Evolutionary conservation across 1,139 yeast genomes (phyloP), one percentile per base, ranked within the genome.

Genomic region (Pichiaceae sp.): DNA sequence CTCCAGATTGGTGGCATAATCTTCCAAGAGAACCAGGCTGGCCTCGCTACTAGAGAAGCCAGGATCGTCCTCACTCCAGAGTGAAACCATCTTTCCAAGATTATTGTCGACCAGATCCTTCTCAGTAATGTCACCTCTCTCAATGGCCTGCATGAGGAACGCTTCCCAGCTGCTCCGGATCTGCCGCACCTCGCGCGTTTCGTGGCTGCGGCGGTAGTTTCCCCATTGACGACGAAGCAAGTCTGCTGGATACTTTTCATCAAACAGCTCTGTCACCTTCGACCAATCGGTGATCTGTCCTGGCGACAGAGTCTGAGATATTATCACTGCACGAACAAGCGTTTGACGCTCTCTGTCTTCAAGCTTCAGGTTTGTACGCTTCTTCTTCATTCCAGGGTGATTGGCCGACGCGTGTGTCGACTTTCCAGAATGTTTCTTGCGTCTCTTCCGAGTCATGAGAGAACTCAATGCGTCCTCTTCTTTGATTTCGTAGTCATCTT

Each of bases 141-240:
- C 70, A 26, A 80, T 71, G 0, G 74, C 75, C 37, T 60, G 60
- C 41, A 72, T 44, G 9, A 83, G 69, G 15, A 78, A 62, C 17
- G 60, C 59, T 47, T 79, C 85, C 71, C 84, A 82, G 3, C 71
- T 67, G 34, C 68, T 68, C 31, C 70, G 65, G 0, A 82, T 79
- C 41, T 67, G 66, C 20, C 59, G 58, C 1, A 79, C 64, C 0
- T 74, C 75, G 17, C 66, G 59, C 1, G 72, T 75, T 2, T 89
- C 91, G 49, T 72, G 62, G 48, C 59, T 63, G 42, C 70, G 72
- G 31, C 85, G 63, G 7, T 78, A 63, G 11, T 65, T 61, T 0
- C 78, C 72, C 94, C 94, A 84, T 41, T 69, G 72, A 33, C 72
- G 68, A 38, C 65, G 66, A 14, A 78, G 53, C 2, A 54, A 43